Evolutionary conservation across 345 rosid species (phyloP).

Genomic region (Eutrema japonicum): DNA sequence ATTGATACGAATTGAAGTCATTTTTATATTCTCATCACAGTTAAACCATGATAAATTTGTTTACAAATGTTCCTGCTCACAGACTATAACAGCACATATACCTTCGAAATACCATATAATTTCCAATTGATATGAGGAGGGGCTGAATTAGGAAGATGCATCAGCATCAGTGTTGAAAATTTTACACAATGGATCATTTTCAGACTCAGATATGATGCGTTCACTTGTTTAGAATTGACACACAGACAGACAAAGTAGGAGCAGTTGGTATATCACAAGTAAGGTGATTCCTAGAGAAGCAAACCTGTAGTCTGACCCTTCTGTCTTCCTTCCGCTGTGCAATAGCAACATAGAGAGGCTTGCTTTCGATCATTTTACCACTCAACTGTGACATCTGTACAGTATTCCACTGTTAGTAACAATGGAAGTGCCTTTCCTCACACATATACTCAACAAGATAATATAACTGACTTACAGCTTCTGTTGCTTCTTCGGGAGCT

Average conservation of each 20-base stretch:
- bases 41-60: slow-evolving; percentile 1
- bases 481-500: slow-evolving; percentile 80
- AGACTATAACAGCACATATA: not conserved
- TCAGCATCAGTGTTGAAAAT: not conserved
- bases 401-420: slow-evolving; percentile 3
- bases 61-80: not conserved
- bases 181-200: not conserved
- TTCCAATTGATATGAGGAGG: not conserved
- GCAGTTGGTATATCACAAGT: slow-evolving; percentile 20
- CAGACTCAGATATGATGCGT: not conserved
- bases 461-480: slow-evolving; percentile 68
- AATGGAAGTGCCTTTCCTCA: not conserved
- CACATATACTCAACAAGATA: not conserved
- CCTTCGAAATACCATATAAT: not conserved
- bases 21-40: not conserved
- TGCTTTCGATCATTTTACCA: slow-evolving; percentile 46
- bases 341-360: slow-evolving; percentile 47
- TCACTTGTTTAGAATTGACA: not conserved
- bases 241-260: slow-evolving; percentile 1
- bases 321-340: slow-evolving; percentile 49
- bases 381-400: slow-evolving; percentile 45
- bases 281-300: slow-evolving; percentile 20
- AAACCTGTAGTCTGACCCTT: slow-evolving; percentile 48
- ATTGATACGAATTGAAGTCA: not conserved
- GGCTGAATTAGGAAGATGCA: not conserved